A percentile compares a stretch with the other conserved stretches of the same genome.
Evolutionary conservation across 257 asterid species (phyloP).

Genomic region (Jaltomata sinuosa): DNA sequence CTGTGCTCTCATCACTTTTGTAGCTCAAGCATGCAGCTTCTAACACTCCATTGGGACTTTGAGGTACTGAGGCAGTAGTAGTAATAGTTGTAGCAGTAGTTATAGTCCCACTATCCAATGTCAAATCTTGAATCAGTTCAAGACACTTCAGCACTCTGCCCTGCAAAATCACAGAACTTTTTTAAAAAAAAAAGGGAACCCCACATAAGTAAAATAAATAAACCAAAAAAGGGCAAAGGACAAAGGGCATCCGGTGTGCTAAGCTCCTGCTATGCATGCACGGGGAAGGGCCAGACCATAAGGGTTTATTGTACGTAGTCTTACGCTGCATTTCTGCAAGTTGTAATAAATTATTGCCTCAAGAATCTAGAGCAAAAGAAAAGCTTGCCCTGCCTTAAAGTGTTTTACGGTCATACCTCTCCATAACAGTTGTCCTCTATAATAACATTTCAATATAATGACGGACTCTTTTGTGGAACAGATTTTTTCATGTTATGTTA

Average conservation of each 20-base stretch:
- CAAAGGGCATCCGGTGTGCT: no score
- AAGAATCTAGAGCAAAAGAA: background rate
- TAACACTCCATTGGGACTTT: slow-evolving; percentile 62
- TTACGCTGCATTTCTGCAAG: no score
- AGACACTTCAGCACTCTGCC: slow-evolving; percentile 50
- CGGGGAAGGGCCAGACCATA: no score
- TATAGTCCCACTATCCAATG: slow-evolving; percentile 19
- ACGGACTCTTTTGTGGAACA: no score
- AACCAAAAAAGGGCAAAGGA: background rate
- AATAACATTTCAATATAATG: background rate
- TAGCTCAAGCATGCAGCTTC: slow-evolving; percentile 59
- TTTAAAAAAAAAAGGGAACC: background rate
- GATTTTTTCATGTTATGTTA: background rate
- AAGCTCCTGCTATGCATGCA: no score
- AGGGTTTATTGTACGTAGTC: no score
- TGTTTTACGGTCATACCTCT: background rate
- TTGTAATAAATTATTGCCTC: background rate
- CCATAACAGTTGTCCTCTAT: background rate
- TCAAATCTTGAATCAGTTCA: slow-evolving; percentile 45
- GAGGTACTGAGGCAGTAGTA: slow-evolving; percentile 19
- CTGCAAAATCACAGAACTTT: slow-evolving; percentile 26
- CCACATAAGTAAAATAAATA: background rate
- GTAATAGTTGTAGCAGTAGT: background rate
- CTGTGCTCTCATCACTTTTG: slow-evolving; percentile 38
- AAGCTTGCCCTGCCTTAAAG: background rate